These are phyloP conservation scores for Leccinellum luteum DNA, from an alignment of 768 basidiomycete genomes.

Conservation along the genomic window DNA sequence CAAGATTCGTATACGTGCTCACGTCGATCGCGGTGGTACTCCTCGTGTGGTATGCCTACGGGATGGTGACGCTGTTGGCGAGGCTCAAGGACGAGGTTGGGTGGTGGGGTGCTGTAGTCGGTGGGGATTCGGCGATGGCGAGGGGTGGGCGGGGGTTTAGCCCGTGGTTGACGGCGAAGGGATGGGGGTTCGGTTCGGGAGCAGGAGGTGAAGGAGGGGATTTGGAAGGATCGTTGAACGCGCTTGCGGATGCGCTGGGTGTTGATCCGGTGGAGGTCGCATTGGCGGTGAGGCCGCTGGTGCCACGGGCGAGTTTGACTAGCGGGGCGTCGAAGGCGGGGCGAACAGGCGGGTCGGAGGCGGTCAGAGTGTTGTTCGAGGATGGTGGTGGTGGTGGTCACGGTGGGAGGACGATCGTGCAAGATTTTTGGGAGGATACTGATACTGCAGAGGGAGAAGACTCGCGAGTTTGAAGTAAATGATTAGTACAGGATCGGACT, in stretches of 20 bases:
- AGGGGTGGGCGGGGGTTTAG: neutral
- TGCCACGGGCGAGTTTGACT: constrained; percentile 59
- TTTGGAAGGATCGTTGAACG: constrained; percentile 57
- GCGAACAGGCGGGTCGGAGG: constrained; percentile 45
- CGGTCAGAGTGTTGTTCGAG: constrained; percentile 34
- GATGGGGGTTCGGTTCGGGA: constrained; percentile 8
- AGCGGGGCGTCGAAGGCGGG: constrained; percentile 43
- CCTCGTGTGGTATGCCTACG: constrained; percentile 51
- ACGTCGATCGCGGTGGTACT: constrained; percentile 41
- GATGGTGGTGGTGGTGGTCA: constrained; percentile 4
- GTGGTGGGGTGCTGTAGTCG: constrained; percentile 45
- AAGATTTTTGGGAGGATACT: neutral
- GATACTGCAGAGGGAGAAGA: neutral
- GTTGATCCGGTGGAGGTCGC: constrained; percentile 61
- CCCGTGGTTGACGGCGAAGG: neutral
- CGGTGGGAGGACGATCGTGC: neutral
- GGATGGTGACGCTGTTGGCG: constrained; percentile 42
- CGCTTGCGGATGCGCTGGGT: constrained; percentile 60
- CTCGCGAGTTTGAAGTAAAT: too few species aligned
- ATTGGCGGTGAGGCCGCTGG: constrained; percentile 55
- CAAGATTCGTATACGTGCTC: constrained; percentile 50
- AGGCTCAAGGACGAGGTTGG: constrained; percentile 50
- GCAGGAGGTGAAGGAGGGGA: constrained; percentile 13
- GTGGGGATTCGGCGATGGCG: constrained; percentile 2
- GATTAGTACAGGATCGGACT: too few species aligned